These are phyloP conservation scores for Microbotryum violaceum DNA, from an alignment of 1,284 basidiomycete genomes.

Conservation along the genomic window DNA sequence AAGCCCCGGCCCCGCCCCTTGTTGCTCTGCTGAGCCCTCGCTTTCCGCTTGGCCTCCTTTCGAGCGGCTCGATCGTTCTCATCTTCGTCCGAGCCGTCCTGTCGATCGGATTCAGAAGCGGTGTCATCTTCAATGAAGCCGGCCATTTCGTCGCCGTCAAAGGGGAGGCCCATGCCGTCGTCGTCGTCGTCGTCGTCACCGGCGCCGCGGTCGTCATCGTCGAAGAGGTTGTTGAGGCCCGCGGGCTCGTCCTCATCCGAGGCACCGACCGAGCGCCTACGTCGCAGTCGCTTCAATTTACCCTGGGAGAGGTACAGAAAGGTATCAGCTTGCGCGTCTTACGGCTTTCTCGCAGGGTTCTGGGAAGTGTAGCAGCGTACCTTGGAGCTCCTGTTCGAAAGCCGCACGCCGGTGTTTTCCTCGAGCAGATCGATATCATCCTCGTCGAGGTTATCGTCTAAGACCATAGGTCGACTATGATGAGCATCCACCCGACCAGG, in stretches of 20 bases:
- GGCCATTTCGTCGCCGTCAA: conserved; percentile 44
- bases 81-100: conserved; percentile 23
- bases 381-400: conserved; percentile 34
- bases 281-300: conserved; percentile 63
- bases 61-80: conserved; percentile 14
- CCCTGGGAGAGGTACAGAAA: conserved; percentile 7
- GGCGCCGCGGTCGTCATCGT: conserved; percentile 59
- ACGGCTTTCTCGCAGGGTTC: background rate
- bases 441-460: conserved; percentile 65
- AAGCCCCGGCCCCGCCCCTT: conserved; percentile 70
- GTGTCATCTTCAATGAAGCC: conserved; percentile 78
- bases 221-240: conserved; percentile 38
- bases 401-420: conserved; percentile 76
- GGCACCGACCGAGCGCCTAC: conserved; percentile 61
- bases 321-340: background rate
- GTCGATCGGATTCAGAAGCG: conserved; percentile 33
- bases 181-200: conserved; percentile 56
- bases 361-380: conserved; percentile 5
- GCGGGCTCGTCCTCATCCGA: conserved; percentile 44
- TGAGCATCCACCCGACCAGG: conserved; percentile 41
- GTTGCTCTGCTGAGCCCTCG: conserved; percentile 43
- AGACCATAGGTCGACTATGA: conserved; percentile 8
- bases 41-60: conserved; percentile 36
- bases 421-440: conserved; percentile 90
- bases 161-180: conserved; percentile 39